phyloP scores from a whole-genome alignment of 2,329 filamentous ascomycete species.

The Alternaria novae-zelandiae region DNA sequence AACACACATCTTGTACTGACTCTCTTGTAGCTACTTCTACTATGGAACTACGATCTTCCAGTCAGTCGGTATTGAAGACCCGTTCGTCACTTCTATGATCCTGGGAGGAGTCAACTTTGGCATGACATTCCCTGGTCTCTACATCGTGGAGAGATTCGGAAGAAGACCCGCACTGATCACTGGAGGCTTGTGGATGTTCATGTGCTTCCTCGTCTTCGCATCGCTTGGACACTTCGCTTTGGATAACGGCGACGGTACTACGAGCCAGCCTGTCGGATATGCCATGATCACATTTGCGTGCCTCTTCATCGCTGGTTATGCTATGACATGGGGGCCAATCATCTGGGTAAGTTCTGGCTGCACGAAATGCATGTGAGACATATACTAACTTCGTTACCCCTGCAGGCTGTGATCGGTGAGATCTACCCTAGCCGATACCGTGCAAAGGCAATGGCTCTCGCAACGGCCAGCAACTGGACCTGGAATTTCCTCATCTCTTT shows the following conservation, averaged over 20 bases:
- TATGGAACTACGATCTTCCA: constrained; percentile 57
- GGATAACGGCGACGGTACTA: constrained; percentile 37
- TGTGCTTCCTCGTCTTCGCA: constrained; percentile 65
- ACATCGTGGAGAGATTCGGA: constrained; percentile 56
- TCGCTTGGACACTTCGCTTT: constrained; percentile 56
- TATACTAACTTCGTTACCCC: too few relatives aligned
- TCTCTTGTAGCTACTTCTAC: constrained; percentile 59
- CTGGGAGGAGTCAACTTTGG: constrained; percentile 57
- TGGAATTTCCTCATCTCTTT: constrained; percentile 62
- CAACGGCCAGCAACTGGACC: constrained; percentile 54
- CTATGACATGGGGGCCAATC: constrained; percentile 73
- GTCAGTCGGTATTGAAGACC: constrained; percentile 50
- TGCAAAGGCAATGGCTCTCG: constrained; percentile 53
- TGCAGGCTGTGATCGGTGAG: constrained; percentile 60
- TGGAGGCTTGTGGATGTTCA: constrained; percentile 57
- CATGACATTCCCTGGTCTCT: constrained; percentile 55
- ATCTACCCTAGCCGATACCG: constrained; percentile 66
- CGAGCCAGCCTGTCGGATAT: constrained; percentile 57
- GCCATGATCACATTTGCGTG: constrained; percentile 73
- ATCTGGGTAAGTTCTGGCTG: constrained; percentile 63
- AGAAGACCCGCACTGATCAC: constrained; percentile 54
- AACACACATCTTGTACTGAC: background rate
- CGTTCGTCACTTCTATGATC: constrained; percentile 57
- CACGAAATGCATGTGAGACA: too few relatives aligned
- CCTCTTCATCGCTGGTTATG: constrained; percentile 70